These are phyloP conservation scores for Sordaria brevicollis DNA, from an alignment of 495 filamentous ascomycete species.

Conservation along the genomic window DNA sequence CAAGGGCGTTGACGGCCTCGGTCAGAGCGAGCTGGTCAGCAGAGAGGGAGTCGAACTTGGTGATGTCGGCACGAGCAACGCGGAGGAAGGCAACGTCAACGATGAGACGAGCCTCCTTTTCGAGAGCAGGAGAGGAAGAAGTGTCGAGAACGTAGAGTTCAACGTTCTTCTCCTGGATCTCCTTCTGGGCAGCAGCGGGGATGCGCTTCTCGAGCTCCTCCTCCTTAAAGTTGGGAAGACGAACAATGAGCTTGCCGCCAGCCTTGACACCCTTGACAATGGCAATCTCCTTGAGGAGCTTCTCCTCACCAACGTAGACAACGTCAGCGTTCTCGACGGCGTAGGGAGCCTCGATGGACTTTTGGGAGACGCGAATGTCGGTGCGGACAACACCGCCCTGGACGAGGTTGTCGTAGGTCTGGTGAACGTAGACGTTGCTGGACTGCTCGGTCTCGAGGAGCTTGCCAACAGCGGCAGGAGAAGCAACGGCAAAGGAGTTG, in stretches of 20 bases:
- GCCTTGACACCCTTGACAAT: conserved; percentile 59
- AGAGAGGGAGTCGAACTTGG: conserved; percentile 23
- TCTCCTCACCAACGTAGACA: conserved; percentile 65
- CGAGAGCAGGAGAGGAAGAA: conserved; percentile 49
- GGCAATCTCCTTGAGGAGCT: conserved; percentile 66
- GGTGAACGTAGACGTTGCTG: conserved; percentile 65
- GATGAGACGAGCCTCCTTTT: conserved; percentile 52
- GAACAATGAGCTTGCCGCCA: conserved; percentile 63
- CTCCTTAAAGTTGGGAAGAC: conserved; percentile 64
- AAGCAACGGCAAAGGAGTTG: conserved; percentile 52
- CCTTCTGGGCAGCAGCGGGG: conserved; percentile 52
- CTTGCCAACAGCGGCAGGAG: conserved; percentile 56
- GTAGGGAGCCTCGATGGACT: conserved; percentile 75
- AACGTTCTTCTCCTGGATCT: conserved; percentile 55
- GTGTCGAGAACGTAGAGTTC: conserved; percentile 68
- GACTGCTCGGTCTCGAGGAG: conserved; percentile 65
- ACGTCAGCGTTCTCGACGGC: conserved; percentile 69
- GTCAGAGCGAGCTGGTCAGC: conserved; percentile 41
- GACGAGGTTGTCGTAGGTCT: conserved; percentile 72
- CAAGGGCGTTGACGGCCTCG: conserved; percentile 54
- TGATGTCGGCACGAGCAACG: conserved; percentile 53
- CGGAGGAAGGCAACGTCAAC: conserved; percentile 74
- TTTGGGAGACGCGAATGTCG: conserved; percentile 75
- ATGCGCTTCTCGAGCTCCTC: conserved; percentile 89
- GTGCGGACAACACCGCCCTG: conserved; percentile 78